Base-by-base conservation (phyloP, 1,284 basidiomycete species). In the Vanrija humicola region DNA sequence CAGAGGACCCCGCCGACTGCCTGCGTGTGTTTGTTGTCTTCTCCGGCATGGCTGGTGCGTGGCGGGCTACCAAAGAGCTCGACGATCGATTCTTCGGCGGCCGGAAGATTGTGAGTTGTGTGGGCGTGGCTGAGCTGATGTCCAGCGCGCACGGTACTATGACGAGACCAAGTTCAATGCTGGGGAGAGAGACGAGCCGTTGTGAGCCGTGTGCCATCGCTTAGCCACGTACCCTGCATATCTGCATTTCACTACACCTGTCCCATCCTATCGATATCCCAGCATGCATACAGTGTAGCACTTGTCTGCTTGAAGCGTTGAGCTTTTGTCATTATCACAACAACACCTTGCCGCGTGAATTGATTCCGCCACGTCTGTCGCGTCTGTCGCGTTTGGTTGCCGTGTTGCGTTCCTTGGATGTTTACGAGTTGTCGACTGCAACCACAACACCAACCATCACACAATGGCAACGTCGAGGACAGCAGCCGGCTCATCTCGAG, bases 21-120 rank as follows among this genome's bases (percentile, higher is more conserved):
- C 85, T 93, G 8, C 84, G 89, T 43, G 86, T 94, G 46, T 94
- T 92, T 71, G 86, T 93, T 7, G 78, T 87, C 46, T 95, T 93
- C 66, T 84, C 84, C 0, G 93, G 93, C 1, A 87, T 91, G 9
- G 92, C 84, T 0, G 94, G 90, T 8, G 94, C 93, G 3, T 97
- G 91, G 90, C 90, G 91, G 73, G 92, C 90, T 0, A 88, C 92
- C 1, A 84, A 88, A 46, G 90, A 92, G 70, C 82, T 97, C 56
- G 90, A 96, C 67, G 92, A 90, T 14, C 81, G 92, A 46, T 94
- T 84, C 70, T 96, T 97, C 69, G 91, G 88, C 10, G 94, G 94
- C 0, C 80, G 87, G 59, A 83, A 82, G 14, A 89, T 96, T 29
- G 82, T 74, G 51, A 69, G 74, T 69, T 34, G 34, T 14, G 34